These are phyloP conservation scores for Nepenthes gracilis DNA, from an alignment of 148 eudicot species.

Conservation along the genomic window DNA sequence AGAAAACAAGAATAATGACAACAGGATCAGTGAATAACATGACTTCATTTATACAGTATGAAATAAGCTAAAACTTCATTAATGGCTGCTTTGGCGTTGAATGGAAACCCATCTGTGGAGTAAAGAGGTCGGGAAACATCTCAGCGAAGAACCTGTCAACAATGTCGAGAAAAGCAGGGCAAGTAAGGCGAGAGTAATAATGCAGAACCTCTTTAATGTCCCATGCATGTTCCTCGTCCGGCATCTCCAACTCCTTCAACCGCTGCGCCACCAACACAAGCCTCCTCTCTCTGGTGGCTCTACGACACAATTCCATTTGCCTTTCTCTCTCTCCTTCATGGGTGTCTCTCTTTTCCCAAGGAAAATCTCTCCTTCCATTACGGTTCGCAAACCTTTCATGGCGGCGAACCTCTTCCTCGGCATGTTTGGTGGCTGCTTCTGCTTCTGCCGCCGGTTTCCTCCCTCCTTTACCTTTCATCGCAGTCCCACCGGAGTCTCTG, in stretches of 20 bases:
- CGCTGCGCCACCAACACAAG: constrained; percentile 24
- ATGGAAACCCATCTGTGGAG: too few species aligned
- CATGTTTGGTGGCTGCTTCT: not conserved
- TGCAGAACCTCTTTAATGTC: constrained; percentile 56
- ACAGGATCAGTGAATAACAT: too few species aligned
- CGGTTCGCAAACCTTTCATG: not conserved
- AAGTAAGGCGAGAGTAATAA: constrained; percentile 44
- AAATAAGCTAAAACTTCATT: too few species aligned
- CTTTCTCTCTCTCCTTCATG: constrained; percentile 10
- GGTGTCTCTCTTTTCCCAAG: constrained; percentile 7
- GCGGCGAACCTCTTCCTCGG: not conserved
- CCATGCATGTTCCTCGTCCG: constrained; percentile 35
- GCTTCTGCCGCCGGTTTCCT: not conserved
- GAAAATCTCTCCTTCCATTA: constrained; percentile 2
- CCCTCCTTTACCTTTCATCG: not conserved
- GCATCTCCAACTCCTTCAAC: constrained; percentile 43
- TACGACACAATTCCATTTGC: constrained; percentile 4
- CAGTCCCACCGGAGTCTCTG: constrained; percentile 20
- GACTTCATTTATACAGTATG: too few species aligned
- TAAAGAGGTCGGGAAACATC: constrained; percentile 32
- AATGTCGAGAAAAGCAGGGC: constrained; percentile 48
- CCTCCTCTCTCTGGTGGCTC: constrained; percentile 11
- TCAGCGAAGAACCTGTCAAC: constrained; percentile 51
- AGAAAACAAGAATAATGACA: too few species aligned
- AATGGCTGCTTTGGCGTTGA: too few species aligned